Conservation (phyloP, 208 protist species). For the Trypanosoma scelopori region DNA sequence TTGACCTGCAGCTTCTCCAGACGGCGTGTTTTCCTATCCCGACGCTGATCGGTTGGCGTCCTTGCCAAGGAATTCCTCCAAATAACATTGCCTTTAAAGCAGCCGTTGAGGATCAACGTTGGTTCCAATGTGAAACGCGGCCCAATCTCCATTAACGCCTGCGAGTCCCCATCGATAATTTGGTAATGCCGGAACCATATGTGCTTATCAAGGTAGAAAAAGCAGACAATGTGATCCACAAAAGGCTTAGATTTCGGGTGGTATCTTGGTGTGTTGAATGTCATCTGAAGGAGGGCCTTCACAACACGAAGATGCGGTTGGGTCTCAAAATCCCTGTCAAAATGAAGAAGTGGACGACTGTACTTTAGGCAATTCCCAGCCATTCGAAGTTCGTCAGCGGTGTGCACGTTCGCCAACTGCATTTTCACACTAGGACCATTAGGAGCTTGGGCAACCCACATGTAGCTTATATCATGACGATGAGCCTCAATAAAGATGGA, state of each 20-base stretch:
- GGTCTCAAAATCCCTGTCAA: constrained; percentile 96
- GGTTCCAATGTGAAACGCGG: constrained; percentile 96
- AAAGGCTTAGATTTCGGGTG: constrained; percentile 98
- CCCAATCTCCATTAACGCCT: constrained; percentile 95
- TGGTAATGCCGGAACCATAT: constrained; percentile 99
- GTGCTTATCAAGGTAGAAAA: constrained; percentile 95
- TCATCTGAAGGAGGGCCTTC: constrained; percentile 96
- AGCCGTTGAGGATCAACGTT: constrained; percentile 93
- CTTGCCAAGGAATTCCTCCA: constrained; percentile 86
- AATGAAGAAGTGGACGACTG: constrained; percentile 96
- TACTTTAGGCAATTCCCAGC: constrained; percentile 98
- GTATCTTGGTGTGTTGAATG: constrained; percentile 95
- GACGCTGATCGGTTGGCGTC: constrained; percentile 79
- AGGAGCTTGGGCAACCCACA: constrained; percentile 94
- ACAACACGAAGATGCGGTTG: constrained; percentile 90
- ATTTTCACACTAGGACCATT: constrained; percentile 95
- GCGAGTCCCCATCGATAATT: constrained; percentile 69
- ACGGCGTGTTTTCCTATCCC: constrained; percentile 66
- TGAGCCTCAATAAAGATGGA: constrained; percentile 93
- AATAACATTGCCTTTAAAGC: constrained; percentile 93
- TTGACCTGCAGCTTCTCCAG: constrained; percentile 73
- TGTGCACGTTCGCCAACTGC: constrained; percentile 95
- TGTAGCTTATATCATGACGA: constrained; percentile 88
- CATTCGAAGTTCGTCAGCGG: constrained; percentile 97
- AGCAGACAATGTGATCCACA: constrained; percentile 97